Evolutionary conservation across 805 yeast genomes (phyloP), one percentile per base, ranked within the genome.

Genomic region (Zygosaccharomyces gambellarensis): DNA sequence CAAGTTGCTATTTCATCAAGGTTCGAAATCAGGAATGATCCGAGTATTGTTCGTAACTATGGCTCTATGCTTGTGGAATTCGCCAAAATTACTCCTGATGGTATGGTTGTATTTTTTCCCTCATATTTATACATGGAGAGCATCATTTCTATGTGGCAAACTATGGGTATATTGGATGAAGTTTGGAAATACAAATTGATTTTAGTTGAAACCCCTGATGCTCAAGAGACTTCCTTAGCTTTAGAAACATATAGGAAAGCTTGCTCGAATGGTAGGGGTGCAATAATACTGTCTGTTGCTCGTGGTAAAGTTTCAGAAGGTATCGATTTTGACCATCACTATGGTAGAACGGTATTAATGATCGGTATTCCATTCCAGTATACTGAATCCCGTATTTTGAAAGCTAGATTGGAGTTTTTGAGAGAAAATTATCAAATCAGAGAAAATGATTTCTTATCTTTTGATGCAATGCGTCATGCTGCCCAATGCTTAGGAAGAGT

Each of bases 401-500:
- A 94, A 60, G 99, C 99, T 0, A 78, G 99, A 45, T 73, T 94
- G 40, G 99, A 94, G 69, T 94, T 94, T 61, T 69, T 94, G 65
- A 76, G 98, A 56, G 98, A 94, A 64, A 90, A 90, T 61, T 92
- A 81, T 65, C 95, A 90, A 60, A 92, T 94, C 48, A 78, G 89
- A 55, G 99, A 94, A 62, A 90, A 88, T 63, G 99, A 94, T 62
- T 94, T 94, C 64, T 67, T 94, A 34, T 90, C 98, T 9, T 94
- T 94, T 75, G 99, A 94, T 70, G 99, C 99, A 11, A 94, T 94
- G 99, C 81, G 99, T 64, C 99, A 94, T 71, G 99, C 98, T 3
- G 98, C 99, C 0, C 99, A 94, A 68, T 94, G 99, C 70, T 71
- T 94, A 62, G 99, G 99, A 9, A 82, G 99, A 64, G 99, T 94